Evolutionary conservation across 345 rosid genomes (phyloP).

Genomic region (Melaleuca alternifolia): DNA sequence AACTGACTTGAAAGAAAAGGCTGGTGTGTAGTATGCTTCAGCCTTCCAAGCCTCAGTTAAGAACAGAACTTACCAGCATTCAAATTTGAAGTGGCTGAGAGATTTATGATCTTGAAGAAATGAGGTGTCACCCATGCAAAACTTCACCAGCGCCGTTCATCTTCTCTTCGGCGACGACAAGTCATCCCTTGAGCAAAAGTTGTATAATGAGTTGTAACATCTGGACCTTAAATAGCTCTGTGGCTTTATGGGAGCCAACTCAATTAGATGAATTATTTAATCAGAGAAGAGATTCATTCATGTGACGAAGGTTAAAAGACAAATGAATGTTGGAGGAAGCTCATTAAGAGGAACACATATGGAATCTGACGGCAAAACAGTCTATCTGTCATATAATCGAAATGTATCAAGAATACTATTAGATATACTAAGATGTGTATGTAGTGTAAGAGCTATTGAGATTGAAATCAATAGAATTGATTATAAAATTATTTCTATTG

Average conservation of each 20-base stretch:
- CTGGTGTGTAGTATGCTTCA: too few species aligned
- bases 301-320: background rate
- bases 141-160: background rate
- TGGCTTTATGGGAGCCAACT: too few species aligned
- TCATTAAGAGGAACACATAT: background rate
- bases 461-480: background rate
- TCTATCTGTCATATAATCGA: accelerated
- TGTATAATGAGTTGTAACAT: background rate
- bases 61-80: background rate
- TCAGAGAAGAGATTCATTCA: background rate
- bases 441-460: too few species aligned
- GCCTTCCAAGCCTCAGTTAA: too few species aligned
- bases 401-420: background rate
- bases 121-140: background rate
- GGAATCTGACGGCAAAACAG: background rate
- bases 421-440: background rate
- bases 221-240: background rate
- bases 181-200: background rate
- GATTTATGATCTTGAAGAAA: background rate
- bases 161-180: background rate
- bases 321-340: background rate
- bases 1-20: too few species aligned
- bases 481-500: background rate
- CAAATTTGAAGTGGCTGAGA: background rate
- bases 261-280: background rate